phyloP scores from a whole-genome alignment of 192 early-diverging fungal species.

The Kappamyces sp. region DNA sequence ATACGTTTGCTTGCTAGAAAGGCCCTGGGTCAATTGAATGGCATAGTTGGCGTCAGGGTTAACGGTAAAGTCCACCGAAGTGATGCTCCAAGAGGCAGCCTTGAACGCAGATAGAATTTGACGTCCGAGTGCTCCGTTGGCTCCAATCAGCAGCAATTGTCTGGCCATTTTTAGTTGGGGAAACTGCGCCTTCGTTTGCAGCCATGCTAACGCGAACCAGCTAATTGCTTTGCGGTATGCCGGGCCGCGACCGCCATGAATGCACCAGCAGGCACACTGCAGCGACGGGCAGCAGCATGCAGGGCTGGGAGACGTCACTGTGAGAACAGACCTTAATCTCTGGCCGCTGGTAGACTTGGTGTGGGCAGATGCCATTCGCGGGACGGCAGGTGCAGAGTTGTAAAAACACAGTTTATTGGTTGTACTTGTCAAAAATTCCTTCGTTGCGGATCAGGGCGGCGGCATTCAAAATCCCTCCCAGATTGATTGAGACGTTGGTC shows the following conservation, averaged over 20 bases:
- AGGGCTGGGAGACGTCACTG: too few relatives aligned
- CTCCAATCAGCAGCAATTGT: constrained; percentile 83
- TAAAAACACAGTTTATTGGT: too few relatives aligned
- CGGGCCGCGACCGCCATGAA: too few relatives aligned
- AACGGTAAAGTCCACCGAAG: constrained; percentile 65
- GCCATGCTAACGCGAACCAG: too few relatives aligned
- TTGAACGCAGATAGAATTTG: constrained; percentile 66
- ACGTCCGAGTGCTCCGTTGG: constrained; percentile 81
- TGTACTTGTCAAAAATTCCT: neutral
- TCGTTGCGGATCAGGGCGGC: constrained; percentile 6
- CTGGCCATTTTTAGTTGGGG: constrained; percentile 10
- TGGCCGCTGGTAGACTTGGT: too few relatives aligned
- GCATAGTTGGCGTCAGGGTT: constrained; percentile 72
- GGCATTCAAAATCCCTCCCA: constrained; percentile 13
- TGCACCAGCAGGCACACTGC: too few relatives aligned
- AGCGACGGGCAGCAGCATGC: too few relatives aligned
- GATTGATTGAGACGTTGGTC: constrained; percentile 7
- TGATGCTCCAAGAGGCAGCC: constrained; percentile 66
- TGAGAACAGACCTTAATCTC: too few relatives aligned
- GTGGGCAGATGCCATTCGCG: too few relatives aligned
- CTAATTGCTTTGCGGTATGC: too few relatives aligned
- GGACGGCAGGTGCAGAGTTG: too few relatives aligned
- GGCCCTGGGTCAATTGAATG: constrained; percentile 45
- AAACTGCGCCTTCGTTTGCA: too few relatives aligned
- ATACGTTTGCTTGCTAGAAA: constrained; percentile 39